phyloP scores from a whole-genome alignment of 1,139 yeast species.

The Zygotorulaspora mrakii region DNA sequence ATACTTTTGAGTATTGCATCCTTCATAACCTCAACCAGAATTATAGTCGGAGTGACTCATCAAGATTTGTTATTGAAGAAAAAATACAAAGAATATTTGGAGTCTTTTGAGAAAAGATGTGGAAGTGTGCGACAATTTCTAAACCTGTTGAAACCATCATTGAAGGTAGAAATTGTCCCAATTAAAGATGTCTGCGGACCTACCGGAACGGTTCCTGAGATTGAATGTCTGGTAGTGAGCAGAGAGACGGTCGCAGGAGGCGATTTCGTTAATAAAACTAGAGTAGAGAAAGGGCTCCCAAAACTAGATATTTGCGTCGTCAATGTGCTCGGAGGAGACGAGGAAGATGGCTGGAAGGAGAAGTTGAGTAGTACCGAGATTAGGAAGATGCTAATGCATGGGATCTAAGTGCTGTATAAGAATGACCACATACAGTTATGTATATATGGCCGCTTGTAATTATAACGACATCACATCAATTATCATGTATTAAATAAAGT shows the following conservation, averaged over 20 bases:
- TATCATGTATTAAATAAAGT: too few relatives aligned
- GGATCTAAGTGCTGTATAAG: too few relatives aligned
- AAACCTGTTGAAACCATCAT: conserved; percentile 43
- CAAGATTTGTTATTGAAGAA: conserved; percentile 70
- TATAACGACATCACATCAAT: background rate
- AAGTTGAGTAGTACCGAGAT: conserved; percentile 78
- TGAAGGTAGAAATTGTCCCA: conserved; percentile 48
- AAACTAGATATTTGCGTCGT: conserved; percentile 56
- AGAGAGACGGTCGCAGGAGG: conserved; percentile 80
- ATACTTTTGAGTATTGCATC: conserved; percentile 72
- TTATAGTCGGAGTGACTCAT: conserved; percentile 85
- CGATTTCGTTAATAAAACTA: conserved; percentile 57
- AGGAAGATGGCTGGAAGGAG: conserved; percentile 57
- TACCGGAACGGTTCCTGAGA: conserved; percentile 70
- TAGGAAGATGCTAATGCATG: conserved; percentile 24
- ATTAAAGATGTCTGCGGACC: conserved; percentile 93
- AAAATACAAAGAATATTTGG: conserved; percentile 62
- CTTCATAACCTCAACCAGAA: conserved; percentile 49
- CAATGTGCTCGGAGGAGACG: conserved; percentile 64
- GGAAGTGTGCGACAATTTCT: conserved; percentile 49
- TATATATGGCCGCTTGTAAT: background rate
- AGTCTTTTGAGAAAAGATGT: conserved; percentile 54
- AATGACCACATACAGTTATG: too few relatives aligned
- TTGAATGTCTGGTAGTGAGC: conserved; percentile 78
- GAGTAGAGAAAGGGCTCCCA: conserved; percentile 55